Evolutionary conservation across 1,284 basidiomycete genomes (phyloP), one percentile per base, ranked within the genome.

Genomic region (Tilletia setariae): DNA sequence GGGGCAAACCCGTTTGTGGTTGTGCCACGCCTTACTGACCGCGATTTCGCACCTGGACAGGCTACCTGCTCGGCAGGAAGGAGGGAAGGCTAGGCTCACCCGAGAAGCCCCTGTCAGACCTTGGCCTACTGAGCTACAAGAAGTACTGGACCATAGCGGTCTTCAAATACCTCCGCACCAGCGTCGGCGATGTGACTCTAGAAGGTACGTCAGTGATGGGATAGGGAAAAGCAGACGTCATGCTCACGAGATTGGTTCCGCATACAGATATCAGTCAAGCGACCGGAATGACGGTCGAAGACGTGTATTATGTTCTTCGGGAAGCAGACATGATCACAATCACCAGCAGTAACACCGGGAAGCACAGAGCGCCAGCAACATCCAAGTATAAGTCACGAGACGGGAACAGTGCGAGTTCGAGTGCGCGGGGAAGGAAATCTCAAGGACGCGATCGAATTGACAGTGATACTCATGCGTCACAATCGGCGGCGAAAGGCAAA

Each of bases 111-210:
- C 87, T 99, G 43, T 92, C 90, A 77, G 96, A 99, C 85, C 86
- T 99, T 64, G 96, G 96, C 46, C 85, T 98, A 72, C 85, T 99
- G 70, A 28, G 93, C 40, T 99, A 99, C 84, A 90, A 88, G 83
- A 94, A 90, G 75, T 98, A 98, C 82, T 98, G 96, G 96, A 93
- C 90, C 13, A 85, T 95, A 63, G 87, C 93, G n/a, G 84, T 98
- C 66, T 93, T 93, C 87, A 87, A 90, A 67, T 93, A 89, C 83
- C 86, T 96, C 1, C 40, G 46, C n/a, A 86, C 85, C 13, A 87
- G 88, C 7, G 86, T 88, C n/a, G 85, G 85, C 44, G 85, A 86
- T 64, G 87, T 89, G 28, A 86, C 86, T 35, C 84, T 96, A 64
- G 90, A 93, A 86, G 91, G 93, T 92, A 73, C 77, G 87, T 80